A percentile compares a stretch with the other conserved stretches of the same genome.
Evolutionary conservation across 257 asterid species (phyloP).

Genomic region (Primulina eburnea): DNA sequence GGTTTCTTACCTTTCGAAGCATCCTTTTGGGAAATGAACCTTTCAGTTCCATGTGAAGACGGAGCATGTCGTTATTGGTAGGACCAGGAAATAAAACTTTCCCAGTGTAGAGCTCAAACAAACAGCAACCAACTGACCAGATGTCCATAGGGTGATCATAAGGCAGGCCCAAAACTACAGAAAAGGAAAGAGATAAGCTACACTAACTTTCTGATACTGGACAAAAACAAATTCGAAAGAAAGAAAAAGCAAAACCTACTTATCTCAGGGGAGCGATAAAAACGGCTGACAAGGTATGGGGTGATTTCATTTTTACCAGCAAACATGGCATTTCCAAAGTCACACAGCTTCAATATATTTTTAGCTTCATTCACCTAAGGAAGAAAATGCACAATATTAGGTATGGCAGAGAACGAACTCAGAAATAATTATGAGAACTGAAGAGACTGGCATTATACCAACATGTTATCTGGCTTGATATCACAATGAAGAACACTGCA

Average conservation of each 20-base stretch:
- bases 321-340: slow-evolving; percentile 99
- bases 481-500: slow-evolving; percentile 99
- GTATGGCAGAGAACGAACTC: slow-evolving; percentile 1
- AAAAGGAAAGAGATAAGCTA: slow-evolving; percentile 14
- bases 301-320: slow-evolving; percentile 98
- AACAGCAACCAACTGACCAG: slow-evolving; percentile 99
- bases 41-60: slow-evolving; percentile 94
- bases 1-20: slow-evolving; percentile 78
- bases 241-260: slow-evolving; percentile 48
- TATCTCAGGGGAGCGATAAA: slow-evolving; percentile 98
- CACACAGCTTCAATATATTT: slow-evolving; percentile 88
- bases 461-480: slow-evolving; percentile 98
- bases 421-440: slow-evolving; percentile 7
- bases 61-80: slow-evolving; percentile 96
- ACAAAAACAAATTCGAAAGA: slow-evolving; percentile 7
- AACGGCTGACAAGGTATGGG: slow-evolving; percentile 98
- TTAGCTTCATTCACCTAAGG: slow-evolving; percentile 89
- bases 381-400: slow-evolving; percentile 22
- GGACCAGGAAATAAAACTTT: slow-evolving; percentile 94
- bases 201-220: background rate
- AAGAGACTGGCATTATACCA: slow-evolving; percentile 50
- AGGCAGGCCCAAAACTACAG: slow-evolving; percentile 79
- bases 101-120: slow-evolving; percentile 93
- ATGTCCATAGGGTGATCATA: slow-evolving; percentile 98
- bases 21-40: slow-evolving; percentile 95